Evolutionary conservation across 768 basidiomycete genomes (phyloP).

Genomic region (Butyriboletus loyo): DNA sequence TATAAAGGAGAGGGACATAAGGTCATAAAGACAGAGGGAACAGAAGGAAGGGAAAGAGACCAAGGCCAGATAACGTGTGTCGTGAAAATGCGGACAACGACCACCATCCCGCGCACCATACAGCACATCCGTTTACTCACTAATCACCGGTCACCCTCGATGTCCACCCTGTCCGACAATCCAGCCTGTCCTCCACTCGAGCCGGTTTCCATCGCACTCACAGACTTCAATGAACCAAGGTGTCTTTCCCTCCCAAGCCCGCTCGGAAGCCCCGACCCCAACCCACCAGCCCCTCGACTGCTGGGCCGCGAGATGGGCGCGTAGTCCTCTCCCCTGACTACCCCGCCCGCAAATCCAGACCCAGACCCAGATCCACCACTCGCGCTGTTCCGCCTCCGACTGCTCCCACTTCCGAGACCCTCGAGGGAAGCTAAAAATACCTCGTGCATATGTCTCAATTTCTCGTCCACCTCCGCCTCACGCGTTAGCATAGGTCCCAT

Average conservation of each 20-base stretch:
- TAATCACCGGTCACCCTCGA: slow-evolving; percentile 23
- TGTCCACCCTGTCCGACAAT: slow-evolving; percentile 38
- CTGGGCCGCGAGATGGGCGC: slow-evolving; percentile 6
- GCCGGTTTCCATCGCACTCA: slow-evolving; percentile 17
- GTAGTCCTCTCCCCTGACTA: slow-evolving; percentile 6
- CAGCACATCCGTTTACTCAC: background rate
- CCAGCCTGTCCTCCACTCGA: slow-evolving; percentile 33
- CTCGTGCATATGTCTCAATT: slow-evolving; percentile 64
- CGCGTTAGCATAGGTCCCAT: slow-evolving; percentile 61
- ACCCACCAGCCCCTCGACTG: slow-evolving; percentile 2
- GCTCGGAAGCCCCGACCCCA: slow-evolving; percentile 13
- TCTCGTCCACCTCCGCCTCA: slow-evolving; percentile 62
- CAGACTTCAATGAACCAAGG: slow-evolving; percentile 32
- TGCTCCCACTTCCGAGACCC: slow-evolving; percentile 45
- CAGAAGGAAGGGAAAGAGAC: background rate
- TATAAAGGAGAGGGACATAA: too few species aligned
- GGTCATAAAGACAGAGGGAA: background rate
- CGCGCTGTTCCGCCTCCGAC: slow-evolving; percentile 25
- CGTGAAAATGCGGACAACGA: background rate
- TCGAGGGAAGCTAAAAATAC: slow-evolving; percentile 62
- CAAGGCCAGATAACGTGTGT: background rate
- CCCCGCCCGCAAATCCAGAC: slow-evolving; percentile 11
- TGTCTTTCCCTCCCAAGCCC: slow-evolving; percentile 23
- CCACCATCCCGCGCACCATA: background rate
- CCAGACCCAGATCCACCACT: slow-evolving; percentile 9